phyloP scores from a whole-genome alignment of 768 basidiomycete species.

The Lepiota brunneoincarnata region DNA sequence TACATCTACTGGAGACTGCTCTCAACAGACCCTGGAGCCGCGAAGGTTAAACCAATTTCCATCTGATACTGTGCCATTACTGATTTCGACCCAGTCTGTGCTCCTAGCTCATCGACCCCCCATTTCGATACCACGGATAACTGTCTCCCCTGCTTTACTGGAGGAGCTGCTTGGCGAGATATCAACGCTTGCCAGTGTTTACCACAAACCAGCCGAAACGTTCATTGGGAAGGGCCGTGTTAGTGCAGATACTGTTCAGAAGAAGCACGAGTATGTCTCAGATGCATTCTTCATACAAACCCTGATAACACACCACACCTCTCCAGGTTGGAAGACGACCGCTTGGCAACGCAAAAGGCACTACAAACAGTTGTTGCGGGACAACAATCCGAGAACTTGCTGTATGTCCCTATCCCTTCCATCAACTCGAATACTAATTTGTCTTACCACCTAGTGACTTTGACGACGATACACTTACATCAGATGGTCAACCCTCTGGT shows the following conservation, averaged over 20 bases:
- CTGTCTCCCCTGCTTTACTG: constrained; percentile 80
- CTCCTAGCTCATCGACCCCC: constrained; percentile 91
- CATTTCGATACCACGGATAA: constrained; percentile 89
- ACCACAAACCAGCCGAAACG: constrained; percentile 95
- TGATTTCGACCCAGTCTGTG: constrained; percentile 47
- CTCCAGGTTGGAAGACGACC: constrained; percentile 62
- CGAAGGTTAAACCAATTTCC: constrained; percentile 62
- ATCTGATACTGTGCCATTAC: background rate
- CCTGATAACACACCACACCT: background rate
- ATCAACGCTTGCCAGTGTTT: constrained; percentile 87
- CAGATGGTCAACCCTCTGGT: constrained; percentile 66
- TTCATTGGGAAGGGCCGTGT: constrained; percentile 92
- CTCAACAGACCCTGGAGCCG: constrained; percentile 92
- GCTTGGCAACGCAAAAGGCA: constrained; percentile 72
- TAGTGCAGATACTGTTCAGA: constrained; percentile 77
- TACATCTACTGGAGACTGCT: constrained; percentile 98
- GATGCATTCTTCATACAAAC: constrained; percentile 2
- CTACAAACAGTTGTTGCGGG: constrained; percentile 90
- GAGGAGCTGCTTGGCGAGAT: constrained; percentile 93
- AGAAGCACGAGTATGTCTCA: constrained; percentile 53
- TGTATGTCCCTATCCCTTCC: constrained; percentile 37
- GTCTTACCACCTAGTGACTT: constrained; percentile 57
- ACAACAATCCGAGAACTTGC: constrained; percentile 90
- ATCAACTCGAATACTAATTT: background rate
- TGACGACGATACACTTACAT: constrained; percentile 53